Base-by-base conservation (phyloP, 2,329 filamentous ascomycete species). In the Samsoniella hepiali region DNA sequence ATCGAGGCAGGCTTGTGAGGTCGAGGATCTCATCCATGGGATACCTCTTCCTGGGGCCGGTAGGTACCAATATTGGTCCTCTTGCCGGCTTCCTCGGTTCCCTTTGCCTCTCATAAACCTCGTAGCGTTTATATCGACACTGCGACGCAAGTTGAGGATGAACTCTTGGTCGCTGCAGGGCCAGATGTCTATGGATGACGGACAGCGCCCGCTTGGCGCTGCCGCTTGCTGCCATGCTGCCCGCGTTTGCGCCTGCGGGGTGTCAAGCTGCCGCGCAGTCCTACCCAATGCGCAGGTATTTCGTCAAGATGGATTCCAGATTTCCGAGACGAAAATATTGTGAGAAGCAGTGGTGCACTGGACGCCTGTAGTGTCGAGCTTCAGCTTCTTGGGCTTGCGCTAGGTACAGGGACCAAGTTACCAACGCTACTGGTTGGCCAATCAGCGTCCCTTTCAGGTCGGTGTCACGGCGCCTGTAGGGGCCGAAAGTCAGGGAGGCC, bases 361-460 rank as follows among this genome's bases (percentile, higher is more conserved):
- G 11, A 38, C 34, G 11, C 6, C 9, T 49, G 45, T 49, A 15
- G 27, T 49, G 45, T 31, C 11, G 29, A 36, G 29, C 3, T 58
- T 45, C 10, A 13, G 42, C 27, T 42, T 32, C 27, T 38, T 38
- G 13, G 11, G 22, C 32, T 27, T 38, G 13, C 5, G 22, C 32
- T 38, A 13, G 11, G 22, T 22, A 22, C 22, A 32, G 29, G 38
- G 27, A 42, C 36, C 36, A 34, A 34, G 17, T n/a, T 13, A 40
- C 17, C n/a, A 11, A 27, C 17, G 42, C n/a, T 8, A 31, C 49
- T 13, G 40, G 27, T 50, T 38, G 55, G 32, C 62, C 62, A 63
- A 63, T 63, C 40, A 59, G 56, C 34, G 32, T 27, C 31, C 22
- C n/a, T 38, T 45, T 17, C n/a, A 50, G 38, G 62, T 63, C 55